Evolutionary conservation across 257 asterid species (phyloP), one percentile per base, ranked within the genome.

Genomic region (Solanum corneliomulleri): DNA sequence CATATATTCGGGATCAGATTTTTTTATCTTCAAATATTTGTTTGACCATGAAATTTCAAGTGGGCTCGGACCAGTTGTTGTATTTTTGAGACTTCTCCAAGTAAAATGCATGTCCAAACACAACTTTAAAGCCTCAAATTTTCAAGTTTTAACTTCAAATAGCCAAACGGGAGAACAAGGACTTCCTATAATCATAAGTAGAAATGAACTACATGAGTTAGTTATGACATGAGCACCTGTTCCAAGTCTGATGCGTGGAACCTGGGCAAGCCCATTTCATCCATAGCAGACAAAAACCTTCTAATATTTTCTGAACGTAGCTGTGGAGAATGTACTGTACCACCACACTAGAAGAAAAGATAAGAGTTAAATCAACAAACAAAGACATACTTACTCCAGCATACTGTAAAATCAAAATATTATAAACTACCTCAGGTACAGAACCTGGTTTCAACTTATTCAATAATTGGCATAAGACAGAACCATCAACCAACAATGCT

Each of bases 401-500:
- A 68, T 35, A 37, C 66, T 85, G 35, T 21, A 66, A 68, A 85
- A 84, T 62, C 2, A 68, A 85, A 42, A 58, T 29, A 44, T 27
- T 10, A 64, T 78, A 16, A 74, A 77, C 70, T 87, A 96, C 99
- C 98, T 94, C 93, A 64, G 93, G n/a, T 77, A 95, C 90, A 10
- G 92, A 92, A 86, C 94, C 94, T 18, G 98, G 98, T 89, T 92
- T 95, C 76, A 97, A 89, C 89, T 89, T 94, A 90, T 93, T 93
- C 52, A 97, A 85, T 64, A 97, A 4, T 86, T 88, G 94, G 76
- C 98, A 97, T 4, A 95, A 90, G 69, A 93, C 87, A 33, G 93
- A 87, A 25, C 99, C 99, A 89, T 94, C 98, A 62, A 91, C 86
- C 86, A 97, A 92, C 87, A 94, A 87, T 27, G 90, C 89, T 84